Percentiles rank a stretch among this genome's conserved stretches.
Conservation (phyloP, 176 grass and related monocot species). For the Chloris gayana region DNA sequence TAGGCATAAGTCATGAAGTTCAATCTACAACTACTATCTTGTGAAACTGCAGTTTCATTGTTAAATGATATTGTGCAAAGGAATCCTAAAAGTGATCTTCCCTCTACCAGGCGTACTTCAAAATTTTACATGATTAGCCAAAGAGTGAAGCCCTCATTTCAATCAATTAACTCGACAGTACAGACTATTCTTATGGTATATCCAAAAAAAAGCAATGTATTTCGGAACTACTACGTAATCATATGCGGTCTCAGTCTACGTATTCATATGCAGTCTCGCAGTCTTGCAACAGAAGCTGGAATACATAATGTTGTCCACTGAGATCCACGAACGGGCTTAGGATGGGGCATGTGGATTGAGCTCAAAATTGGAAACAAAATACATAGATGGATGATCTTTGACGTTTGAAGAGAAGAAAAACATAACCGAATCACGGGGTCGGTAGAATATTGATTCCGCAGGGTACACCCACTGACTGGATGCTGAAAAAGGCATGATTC, state of each 20-base stretch:
- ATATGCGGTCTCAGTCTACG: background rate
- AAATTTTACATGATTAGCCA: background rate
- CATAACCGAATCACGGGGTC: too few species aligned
- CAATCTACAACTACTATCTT: background rate
- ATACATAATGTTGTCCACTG: too few species aligned
- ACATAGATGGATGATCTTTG: too few species aligned
- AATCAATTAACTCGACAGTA: background rate
- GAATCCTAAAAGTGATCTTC: background rate
- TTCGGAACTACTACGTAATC: background rate
- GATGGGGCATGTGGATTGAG: too few species aligned
- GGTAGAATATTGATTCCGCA: too few species aligned
- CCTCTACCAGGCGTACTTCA: background rate
- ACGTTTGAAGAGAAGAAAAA: too few species aligned
- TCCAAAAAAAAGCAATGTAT: background rate
- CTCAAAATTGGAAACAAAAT: too few species aligned
- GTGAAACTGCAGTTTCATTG: background rate
- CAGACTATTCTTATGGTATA: background rate
- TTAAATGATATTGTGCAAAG: background rate
- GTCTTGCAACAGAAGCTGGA: too few species aligned
- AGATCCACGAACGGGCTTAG: too few species aligned
- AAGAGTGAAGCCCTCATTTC: background rate
- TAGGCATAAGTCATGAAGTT: constrained; percentile 20
- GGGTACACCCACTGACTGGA: too few species aligned
- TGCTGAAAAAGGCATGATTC: too few species aligned
- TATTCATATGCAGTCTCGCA: background rate